Evolutionary conservation across 345 rosid genomes (phyloP).

Genomic region (Gossypium rotundifolium): DNA sequence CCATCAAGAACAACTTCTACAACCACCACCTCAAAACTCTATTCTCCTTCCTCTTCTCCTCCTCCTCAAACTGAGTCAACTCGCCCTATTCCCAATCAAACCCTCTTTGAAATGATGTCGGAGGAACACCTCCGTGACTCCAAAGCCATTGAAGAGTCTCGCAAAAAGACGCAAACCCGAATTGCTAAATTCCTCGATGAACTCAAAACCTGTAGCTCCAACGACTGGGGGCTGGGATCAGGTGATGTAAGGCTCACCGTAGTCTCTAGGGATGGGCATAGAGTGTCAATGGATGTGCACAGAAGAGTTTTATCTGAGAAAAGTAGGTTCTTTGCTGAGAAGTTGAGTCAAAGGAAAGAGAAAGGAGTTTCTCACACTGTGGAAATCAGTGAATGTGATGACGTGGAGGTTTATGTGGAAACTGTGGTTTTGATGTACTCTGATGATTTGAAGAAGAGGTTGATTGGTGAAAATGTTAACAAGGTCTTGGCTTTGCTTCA

Average conservation of each 20-base stretch:
- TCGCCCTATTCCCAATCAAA: conserved; percentile 31
- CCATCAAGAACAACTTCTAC: conserved; percentile 43
- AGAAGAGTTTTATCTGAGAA: conserved; percentile 56
- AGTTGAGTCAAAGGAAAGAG: conserved; percentile 42
- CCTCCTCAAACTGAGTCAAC: conserved; percentile 34
- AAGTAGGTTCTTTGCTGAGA: conserved; percentile 75
- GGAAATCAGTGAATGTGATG: conserved; percentile 91
- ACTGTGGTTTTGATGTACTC: conserved; percentile 78
- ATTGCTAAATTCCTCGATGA: conserved; percentile 56
- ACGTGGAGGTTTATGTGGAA: conserved; percentile 85
- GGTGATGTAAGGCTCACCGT: conserved; percentile 84
- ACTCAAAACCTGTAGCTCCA: conserved; percentile 26
- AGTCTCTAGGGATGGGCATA: conserved; percentile 61
- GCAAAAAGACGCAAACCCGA: conserved; percentile 47
- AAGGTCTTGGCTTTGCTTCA: conserved; percentile 79
- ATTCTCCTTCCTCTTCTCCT: conserved; percentile 34
- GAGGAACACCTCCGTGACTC: conserved; percentile 61
- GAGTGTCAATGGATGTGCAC: conserved; percentile 75
- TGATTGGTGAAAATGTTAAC: conserved; percentile 62
- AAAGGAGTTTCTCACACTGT: conserved; percentile 62
- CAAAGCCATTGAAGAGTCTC: conserved; percentile 27
- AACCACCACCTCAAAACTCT: conserved; percentile 15
- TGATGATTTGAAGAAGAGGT: conserved; percentile 64
- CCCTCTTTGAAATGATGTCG: conserved; percentile 90
- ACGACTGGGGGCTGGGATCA: conserved; percentile 28